Evolutionary conservation across 345 rosid genomes (phyloP).

Genomic region (Luvunga scandens): DNA sequence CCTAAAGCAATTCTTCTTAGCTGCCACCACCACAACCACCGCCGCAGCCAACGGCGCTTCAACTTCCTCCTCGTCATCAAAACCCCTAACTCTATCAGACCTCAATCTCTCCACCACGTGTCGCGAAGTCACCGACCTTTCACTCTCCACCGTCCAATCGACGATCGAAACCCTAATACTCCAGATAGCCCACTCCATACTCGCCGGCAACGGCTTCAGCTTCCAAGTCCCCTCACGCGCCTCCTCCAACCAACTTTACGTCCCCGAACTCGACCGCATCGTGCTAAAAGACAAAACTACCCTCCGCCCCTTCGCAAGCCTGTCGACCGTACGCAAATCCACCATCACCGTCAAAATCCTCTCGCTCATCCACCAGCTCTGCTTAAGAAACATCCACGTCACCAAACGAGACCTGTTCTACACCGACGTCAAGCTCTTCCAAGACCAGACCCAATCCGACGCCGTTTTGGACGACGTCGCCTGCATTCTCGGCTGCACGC

Average conservation of each 20-base stretch:
- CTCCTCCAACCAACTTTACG: slow-evolving; percentile 90
- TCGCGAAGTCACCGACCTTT: slow-evolving; percentile 86
- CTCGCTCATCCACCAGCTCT: slow-evolving; percentile 87
- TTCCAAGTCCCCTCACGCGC: slow-evolving; percentile 94
- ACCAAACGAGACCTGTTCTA: slow-evolving; percentile 98
- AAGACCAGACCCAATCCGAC: slow-evolving; percentile 96
- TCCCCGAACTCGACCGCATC: slow-evolving; percentile 98
- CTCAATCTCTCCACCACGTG: slow-evolving; percentile 68
- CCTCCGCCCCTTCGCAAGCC: slow-evolving; percentile 80
- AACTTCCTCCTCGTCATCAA: slow-evolving; percentile 42
- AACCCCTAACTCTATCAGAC: slow-evolving; percentile 75
- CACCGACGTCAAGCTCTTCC: slow-evolving; percentile 97
- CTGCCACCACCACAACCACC: slow-evolving; percentile 31
- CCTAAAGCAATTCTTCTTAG: slow-evolving; percentile 28
- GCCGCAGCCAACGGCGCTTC: slow-evolving; percentile 34
- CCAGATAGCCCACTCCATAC: slow-evolving; percentile 69
- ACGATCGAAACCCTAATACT: slow-evolving; percentile 68
- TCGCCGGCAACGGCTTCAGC: slow-evolving; percentile 84
- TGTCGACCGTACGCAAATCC: slow-evolving; percentile 80
- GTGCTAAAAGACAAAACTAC: slow-evolving; percentile 92
- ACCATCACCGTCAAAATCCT: slow-evolving; percentile 86
- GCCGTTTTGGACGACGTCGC: slow-evolving; percentile 87
- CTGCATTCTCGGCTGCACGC: slow-evolving; percentile 89
- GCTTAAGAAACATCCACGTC: slow-evolving; percentile 79
- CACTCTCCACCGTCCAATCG: slow-evolving; percentile 80